Base-by-base conservation (phyloP, 73 alveolate genomes). In the Breviolum minutum region DNA sequence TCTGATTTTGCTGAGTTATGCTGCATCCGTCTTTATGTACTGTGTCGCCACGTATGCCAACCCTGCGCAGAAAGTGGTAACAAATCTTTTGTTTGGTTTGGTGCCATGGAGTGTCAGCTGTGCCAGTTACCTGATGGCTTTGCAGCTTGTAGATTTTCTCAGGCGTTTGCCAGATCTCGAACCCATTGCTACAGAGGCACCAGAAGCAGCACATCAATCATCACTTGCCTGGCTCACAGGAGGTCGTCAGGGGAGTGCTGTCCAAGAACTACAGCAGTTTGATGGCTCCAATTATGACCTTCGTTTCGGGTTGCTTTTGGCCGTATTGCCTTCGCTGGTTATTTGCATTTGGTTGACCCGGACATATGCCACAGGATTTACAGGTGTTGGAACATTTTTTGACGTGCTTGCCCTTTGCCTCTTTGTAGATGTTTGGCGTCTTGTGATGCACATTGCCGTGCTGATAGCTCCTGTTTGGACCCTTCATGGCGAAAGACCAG, bases 341-440 rank as follows among this genome's bases (percentile, higher is more conserved):
- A 92, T 92, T 64, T 92, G 69, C 60, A 26, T 92, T 26, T 60
- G 83, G 79, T 62, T 92, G 81, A 92, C 98, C 29, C 54, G 60
- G 66, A 74, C 90, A n/a, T 92, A 73, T 9, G 98, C 98, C 64
- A 92, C 98, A 5, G 98, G 98, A 26, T 92, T 92, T 54, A 92
- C 98, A 92, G 98, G 98, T 17, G 98, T 92, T 24, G 98, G 98
- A n/a, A 92, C 98, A n/a, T 92, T 92, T 40, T 92, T 92, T 48
- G 98, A 92, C 32, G 98, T 92, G 30, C 90, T 92, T 16, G 98
- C 98, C 29, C 27, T 92, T 22, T 92, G 98, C 81, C 98, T 92
- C 54, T 92, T 92, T 29, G 98, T 92, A 24, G 98, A 92, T 26
- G 98, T 92, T 10, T 92, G 98, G 98, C 98, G 98, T 24, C 81